Evolutionary conservation across 2,329 filamentous ascomycete species (phyloP).

Genomic region (Aureobasidium sp.): DNA sequence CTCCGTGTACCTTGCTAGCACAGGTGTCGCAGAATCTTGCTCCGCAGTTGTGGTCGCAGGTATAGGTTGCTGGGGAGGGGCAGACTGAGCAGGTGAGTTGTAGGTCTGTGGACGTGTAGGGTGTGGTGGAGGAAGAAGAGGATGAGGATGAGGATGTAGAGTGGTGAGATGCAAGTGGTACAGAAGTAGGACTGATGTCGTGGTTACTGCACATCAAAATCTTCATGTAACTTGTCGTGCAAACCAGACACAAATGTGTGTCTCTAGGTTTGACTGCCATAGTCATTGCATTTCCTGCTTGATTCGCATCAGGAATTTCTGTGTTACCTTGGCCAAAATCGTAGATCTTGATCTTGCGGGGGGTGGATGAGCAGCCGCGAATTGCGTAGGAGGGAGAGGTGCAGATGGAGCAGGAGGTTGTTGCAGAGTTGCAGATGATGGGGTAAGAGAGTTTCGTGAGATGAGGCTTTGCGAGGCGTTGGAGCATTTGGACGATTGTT

Average conservation of each 20-base stretch:
- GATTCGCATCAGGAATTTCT: not conserved
- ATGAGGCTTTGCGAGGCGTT: constrained; percentile 15
- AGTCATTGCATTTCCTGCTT: not conserved
- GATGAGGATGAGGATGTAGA: too few species aligned
- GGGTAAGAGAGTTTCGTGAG: constrained; percentile 32
- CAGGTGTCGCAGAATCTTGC: constrained; percentile 25
- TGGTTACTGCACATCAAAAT: constrained; percentile 30
- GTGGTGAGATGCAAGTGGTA: not conserved
- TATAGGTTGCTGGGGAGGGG: constrained; percentile 28
- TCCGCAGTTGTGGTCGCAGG: constrained; percentile 27
- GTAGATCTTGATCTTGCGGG: constrained; percentile 60
- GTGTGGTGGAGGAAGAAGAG: too few species aligned
- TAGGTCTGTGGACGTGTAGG: not conserved
- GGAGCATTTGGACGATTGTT: not conserved
- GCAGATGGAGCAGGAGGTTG: constrained; percentile 33
- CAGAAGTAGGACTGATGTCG: not conserved
- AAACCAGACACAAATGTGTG: constrained; percentile 31
- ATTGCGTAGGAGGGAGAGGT: constrained; percentile 78
- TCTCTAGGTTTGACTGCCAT: not conserved
- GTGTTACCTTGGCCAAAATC: not conserved
- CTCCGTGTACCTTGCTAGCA: constrained; percentile 15
- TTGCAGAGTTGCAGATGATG: constrained; percentile 27
- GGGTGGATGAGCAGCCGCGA: constrained; percentile 65
- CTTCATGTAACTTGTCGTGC: constrained; percentile 26
- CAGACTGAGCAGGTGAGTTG: constrained; percentile 30